Base-by-base conservation (phyloP, 2,329 filamentous ascomycete species). In the Lasiodiplodia sp. region DNA sequence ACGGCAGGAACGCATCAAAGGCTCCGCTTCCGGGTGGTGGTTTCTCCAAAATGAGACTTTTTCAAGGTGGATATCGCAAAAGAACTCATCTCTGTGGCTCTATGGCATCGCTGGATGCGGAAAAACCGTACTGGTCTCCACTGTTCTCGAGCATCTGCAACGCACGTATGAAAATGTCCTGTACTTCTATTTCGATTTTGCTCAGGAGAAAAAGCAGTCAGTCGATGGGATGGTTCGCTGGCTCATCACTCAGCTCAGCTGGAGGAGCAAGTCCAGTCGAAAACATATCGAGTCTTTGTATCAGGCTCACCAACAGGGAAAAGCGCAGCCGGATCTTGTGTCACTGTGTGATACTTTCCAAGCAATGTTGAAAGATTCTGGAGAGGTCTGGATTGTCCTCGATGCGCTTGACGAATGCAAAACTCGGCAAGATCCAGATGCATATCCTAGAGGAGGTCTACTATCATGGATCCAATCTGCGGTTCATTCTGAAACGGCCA, bases 31-130 rank as follows among this genome's bases (percentile, higher is more conserved):
- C 0, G 75, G 77, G 12, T 37, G 57, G 6, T 79, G 78, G 77
- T 71, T 80, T 14, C 69, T 79, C 11, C 2, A 73, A 37, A 70
- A 71, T 28, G 6, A 67, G 1, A 25, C 34, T 4, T 80, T 76
- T 68, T 21, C 12, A 0, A 21, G 56, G n/a, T 80, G 78, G 78
- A 78, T 74, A 56, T 71, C 18, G 0, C 47, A 68, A 10, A 25
- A 21, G 12, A 72, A 71, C 40, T 78, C 74, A 0, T 74, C 77
- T 57, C 64, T 80, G 2, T 80, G 78, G 77, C 71, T 80, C 8
- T 56, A 80, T 70, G 79, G 81, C 1, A 81, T 80, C 25, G 74
- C 78, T 21, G 81, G 81, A 51, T 83, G 80, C 57, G 81, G 82
- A 6, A 83, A 83, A 69, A 82, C 80, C 0, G 72, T 83, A 62